Evolutionary conservation across 192 early-diverging fungal genomes (phyloP).

Genomic region (Backusella morwellensis): DNA sequence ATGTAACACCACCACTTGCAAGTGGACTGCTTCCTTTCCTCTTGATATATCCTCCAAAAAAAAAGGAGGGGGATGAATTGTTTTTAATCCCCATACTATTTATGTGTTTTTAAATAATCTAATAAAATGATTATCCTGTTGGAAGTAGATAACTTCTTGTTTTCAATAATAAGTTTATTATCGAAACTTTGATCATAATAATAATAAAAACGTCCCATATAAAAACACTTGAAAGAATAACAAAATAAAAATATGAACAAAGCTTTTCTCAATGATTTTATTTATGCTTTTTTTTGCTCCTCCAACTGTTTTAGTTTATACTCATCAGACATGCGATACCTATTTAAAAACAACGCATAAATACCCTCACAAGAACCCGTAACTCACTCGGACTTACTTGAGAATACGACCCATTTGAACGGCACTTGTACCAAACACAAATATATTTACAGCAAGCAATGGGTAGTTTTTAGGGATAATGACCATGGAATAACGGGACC

Average conservation of each 20-base stretch:
- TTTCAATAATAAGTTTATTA: too few species aligned
- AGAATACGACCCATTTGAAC: conserved; percentile 83
- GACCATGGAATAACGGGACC: conserved; percentile 91
- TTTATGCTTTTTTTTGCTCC: neutral
- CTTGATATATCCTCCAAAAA: too few species aligned
- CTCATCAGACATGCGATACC: conserved; percentile 40
- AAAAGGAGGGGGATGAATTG: too few species aligned
- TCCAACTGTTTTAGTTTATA: conserved; percentile 24
- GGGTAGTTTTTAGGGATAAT: conserved; percentile 91
- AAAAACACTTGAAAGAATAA: too few species aligned
- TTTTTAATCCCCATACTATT: too few species aligned
- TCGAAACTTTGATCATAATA: too few species aligned
- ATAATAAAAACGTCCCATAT: too few species aligned
- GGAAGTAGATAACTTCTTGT: too few species aligned
- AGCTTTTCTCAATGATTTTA: neutral
- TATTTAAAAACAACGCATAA: neutral
- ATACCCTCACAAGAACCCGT: neutral
- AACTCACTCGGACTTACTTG: conserved; percentile 40
- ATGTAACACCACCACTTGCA: neutral
- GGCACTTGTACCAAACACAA: conserved; percentile 83
- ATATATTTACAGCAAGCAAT: conserved; percentile 89
- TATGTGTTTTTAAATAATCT: too few species aligned
- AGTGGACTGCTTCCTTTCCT: too few species aligned
- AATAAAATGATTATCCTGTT: too few species aligned
- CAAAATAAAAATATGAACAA: neutral